Evolutionary conservation across 1,284 basidiomycete species (phyloP).

Genomic region (Vanrija sp.): DNA sequence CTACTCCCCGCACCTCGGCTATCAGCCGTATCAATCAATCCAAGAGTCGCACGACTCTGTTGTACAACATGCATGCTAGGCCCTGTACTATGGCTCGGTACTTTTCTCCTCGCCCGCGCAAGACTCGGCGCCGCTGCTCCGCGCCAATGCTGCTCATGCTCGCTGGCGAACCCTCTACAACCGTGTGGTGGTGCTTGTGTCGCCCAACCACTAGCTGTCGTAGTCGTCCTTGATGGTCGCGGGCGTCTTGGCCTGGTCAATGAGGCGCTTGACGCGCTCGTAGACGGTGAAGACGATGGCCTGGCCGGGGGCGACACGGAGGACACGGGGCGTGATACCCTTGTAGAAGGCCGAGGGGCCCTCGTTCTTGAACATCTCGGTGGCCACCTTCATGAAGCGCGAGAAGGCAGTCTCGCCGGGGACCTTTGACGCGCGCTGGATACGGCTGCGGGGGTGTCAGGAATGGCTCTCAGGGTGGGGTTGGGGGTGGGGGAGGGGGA

Average conservation of each 20-base stretch:
- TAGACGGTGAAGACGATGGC: conserved; percentile 61
- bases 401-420: conserved; percentile 70
- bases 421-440: conserved; percentile 74
- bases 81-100: not conserved
- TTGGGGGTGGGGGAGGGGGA: not conserved
- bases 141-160: not conserved
- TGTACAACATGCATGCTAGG: conserved; percentile 24
- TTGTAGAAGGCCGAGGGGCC: conserved; percentile 89
- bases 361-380: conserved; percentile 91
- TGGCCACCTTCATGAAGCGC: conserved; percentile 72
- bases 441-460: conserved; percentile 31
- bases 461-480: not conserved
- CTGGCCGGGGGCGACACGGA: conserved; percentile 88
- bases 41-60: not conserved
- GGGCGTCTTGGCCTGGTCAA: conserved; percentile 63
- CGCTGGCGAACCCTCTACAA: not conserved
- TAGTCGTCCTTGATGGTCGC: conserved; percentile 39
- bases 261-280: conserved; percentile 69
- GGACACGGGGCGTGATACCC: conserved; percentile 93
- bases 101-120: not conserved
- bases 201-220: conserved; percentile 21
- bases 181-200: not conserved
- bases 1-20: not conserved
- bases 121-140: not conserved
- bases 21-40: not conserved